Conservation (phyloP, 177 flowering plant genomes). For the Tripterygium wilfordii region DNA sequence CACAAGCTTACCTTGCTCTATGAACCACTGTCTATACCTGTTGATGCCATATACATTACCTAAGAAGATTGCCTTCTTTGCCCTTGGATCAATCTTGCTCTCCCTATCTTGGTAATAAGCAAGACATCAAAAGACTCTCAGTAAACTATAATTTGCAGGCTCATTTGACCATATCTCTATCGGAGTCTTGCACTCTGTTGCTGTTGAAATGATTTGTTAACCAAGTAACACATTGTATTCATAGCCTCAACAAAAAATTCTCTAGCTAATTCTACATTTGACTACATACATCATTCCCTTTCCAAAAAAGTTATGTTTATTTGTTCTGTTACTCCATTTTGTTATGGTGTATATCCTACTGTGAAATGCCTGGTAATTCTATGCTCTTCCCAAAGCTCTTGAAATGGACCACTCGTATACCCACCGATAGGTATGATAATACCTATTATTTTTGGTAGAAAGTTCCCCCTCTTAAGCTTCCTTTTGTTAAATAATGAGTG, state of each 20-base stretch:
- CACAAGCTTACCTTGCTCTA: too few species aligned
- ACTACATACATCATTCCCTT: not conserved
- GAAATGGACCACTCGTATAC: not conserved
- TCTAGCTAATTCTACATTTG: not conserved
- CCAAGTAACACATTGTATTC: not conserved
- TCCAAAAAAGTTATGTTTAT: not conserved
- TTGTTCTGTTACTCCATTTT: conserved; percentile 14
- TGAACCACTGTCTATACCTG: not conserved
- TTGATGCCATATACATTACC: not conserved
- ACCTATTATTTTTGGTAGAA: too few species aligned
- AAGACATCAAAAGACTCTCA: conserved; percentile 1
- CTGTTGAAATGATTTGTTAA: not conserved
- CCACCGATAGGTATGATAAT: too few species aligned
- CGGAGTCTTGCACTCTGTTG: not conserved
- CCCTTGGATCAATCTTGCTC: conserved; percentile 1
- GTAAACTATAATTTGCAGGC: not conserved
- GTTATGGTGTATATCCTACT: not conserved
- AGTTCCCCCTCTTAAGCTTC: too few species aligned
- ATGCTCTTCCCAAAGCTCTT: not conserved
- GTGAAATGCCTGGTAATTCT: not conserved
- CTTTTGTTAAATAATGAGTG: too few species aligned
- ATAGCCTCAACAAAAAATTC: conserved; percentile 3
- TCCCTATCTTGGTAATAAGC: conserved; percentile 2
- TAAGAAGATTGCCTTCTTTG: not conserved
- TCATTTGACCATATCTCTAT: not conserved